Evolutionary conservation across 2,329 filamentous ascomycete genomes (phyloP), one percentile per base, ranked within the genome.

Genomic region (Ceratocystis papillata): DNA sequence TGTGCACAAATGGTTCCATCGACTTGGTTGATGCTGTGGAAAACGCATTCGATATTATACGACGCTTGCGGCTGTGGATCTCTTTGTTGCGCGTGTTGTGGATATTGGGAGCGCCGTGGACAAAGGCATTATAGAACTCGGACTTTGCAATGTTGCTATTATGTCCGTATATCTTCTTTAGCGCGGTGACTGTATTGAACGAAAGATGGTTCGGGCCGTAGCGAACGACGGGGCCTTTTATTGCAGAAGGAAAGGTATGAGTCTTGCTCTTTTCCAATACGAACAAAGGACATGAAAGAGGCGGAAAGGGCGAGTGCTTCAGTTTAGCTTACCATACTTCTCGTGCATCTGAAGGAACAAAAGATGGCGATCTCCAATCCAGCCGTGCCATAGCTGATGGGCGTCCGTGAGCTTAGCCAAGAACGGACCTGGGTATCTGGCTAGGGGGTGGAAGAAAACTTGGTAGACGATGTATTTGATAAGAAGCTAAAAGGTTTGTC

Each of bases 171-270:
- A 88, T 86, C 20, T 84, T 81, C 73, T 84, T 83, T 67, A 89
- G 77, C 0, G 87, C 87, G 6, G 81, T 80, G 68, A 81, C 82
- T 65, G 84, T 86, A 79, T 94, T 93, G 77, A 95, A 83, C 0
- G 86, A 89, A 53, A 96, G 77, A 68, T 83, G 84, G 74, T 90
- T 90, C 57, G 90, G 90, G 0, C 87, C 88, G 70, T 87, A 89
- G 33, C 90, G 87, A n/a, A 93, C 87, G 63, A 85, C 74, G n/a
- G 79, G 77, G 70, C 84, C 83, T 84, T 30, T 7, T 48, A 41
- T 5, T 57, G 20, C 44, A 3, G 12, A 55, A 15, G 30, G 6
- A 53, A 41, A 17, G 12, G 28, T 41, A 12, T 50, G n/a, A 41
- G 41, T 53, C 5, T 33, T 41, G n/a, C 22, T 33, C 15, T 41